Base-by-base conservation (phyloP, 2,329 filamentous ascomycete species). In the Helotiales sp. region DNA sequence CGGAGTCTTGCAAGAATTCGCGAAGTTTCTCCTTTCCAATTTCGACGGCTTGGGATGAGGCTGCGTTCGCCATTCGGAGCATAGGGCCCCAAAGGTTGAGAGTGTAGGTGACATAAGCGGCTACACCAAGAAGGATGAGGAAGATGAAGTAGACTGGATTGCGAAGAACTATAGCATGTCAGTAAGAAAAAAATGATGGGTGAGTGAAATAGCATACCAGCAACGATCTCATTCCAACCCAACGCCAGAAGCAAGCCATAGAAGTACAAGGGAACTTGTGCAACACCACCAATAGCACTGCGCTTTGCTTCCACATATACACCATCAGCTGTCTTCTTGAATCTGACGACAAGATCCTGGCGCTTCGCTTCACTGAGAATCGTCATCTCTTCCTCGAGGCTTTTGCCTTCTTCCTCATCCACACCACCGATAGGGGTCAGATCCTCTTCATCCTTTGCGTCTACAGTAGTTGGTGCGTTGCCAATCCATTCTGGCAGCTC, bases 281-380 rank as follows among this genome's bases (percentile, higher is more conserved):
- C 90, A 67, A 99, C 90, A 57, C 93, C 93, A 54, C 95, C 95
- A 71, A 99, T 96, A 40, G 95, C 95, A 71, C 93, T 93, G 58
- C 95, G 86, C 81, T 99, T 99, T 50, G 95, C 95, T 77, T 99
- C 95, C 40, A 99, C 93, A 69, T 96, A 99, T 3, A 99, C 93
- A 7, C 93, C 95, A 71, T 99, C 95, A 1, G 95, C 95, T 33
- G 91, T 95, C 82, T 98, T 98, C 82, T 97, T 98, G 82, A 99
- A 99, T 55, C 95, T 84, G 13, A 96, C 89, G 9, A 92, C 91
- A 27, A 99, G 82, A 71, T 99, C 93, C 71, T 96, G 90, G 59
- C 90, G 85, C 77, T 97, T 96, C 63, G 86, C 82, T 74, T 98
- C 93, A 69, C 88, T 89, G 47, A 99, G 81, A n/a, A 98, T 85